phyloP scores from a whole-genome alignment of 2,329 filamentous ascomycete species.

The Setomelanomma holmii region DNA sequence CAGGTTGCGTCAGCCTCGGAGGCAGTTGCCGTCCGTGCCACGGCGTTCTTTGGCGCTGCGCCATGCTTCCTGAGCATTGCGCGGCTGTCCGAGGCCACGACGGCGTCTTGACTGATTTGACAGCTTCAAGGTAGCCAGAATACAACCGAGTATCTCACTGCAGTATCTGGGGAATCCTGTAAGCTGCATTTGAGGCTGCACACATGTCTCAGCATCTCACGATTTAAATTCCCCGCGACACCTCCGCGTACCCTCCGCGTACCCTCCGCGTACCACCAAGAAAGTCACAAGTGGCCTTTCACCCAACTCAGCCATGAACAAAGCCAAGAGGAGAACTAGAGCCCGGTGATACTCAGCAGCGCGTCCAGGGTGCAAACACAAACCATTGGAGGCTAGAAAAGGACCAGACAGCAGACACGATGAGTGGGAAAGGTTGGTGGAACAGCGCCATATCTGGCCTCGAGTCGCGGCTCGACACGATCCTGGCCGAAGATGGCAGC shows the following conservation, averaged over 20 bases:
- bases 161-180: background rate
- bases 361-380: conserved; percentile 6
- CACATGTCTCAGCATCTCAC: conserved; percentile 3
- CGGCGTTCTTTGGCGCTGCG: conserved; percentile 11
- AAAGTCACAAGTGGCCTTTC: conserved; percentile 36
- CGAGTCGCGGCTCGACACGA: conserved; percentile 89
- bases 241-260: conserved; percentile 33
- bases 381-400: background rate
- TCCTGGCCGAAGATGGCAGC: conserved; percentile 76
- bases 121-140: background rate
- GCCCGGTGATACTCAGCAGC: conserved; percentile 38
- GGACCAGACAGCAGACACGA: conserved; percentile 13
- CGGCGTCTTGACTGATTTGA: conserved; percentile 8
- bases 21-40: conserved; percentile 6
- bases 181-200: background rate
- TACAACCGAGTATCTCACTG: background rate
- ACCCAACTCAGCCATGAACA: conserved; percentile 40
- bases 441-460: conserved; percentile 90
- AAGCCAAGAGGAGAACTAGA: conserved; percentile 33
- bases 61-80: conserved; percentile 20
- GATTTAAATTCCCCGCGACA: conserved; percentile 23
- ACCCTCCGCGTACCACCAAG: conserved; percentile 33
- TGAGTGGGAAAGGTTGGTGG: conserved; percentile 44
- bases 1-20: conserved; percentile 20
- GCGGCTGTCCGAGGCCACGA: conserved; percentile 25